Conservation (phyloP, 352 stramenopile species). For the Thalassiosira delicatula region DNA sequence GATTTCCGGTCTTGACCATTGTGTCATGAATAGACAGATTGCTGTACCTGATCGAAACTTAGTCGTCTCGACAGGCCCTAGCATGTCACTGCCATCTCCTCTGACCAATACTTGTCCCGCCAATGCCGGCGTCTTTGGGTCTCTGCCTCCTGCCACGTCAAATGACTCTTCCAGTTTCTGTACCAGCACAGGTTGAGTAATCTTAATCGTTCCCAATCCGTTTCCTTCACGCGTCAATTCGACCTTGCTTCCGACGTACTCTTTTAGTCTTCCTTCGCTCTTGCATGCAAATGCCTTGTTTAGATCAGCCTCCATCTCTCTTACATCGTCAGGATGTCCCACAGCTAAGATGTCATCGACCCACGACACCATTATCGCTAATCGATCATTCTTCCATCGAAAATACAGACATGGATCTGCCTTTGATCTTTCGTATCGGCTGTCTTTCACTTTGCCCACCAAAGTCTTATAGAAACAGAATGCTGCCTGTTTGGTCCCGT, state of each 20-base stretch:
- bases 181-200: conserved; percentile 59
- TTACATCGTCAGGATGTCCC: conserved; percentile 19
- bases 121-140: conserved; percentile 35
- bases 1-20: conserved; percentile 43
- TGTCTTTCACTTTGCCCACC: neutral
- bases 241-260: conserved; percentile 64
- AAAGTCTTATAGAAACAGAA: neutral
- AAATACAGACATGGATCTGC: conserved; percentile 62
- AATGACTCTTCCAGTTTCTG: conserved; percentile 62
- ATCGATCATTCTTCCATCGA: conserved; percentile 23
- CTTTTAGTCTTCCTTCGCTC: conserved; percentile 30
- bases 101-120: conserved; percentile 18
- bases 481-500: neutral
- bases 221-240: conserved; percentile 3
- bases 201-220: conserved; percentile 19
- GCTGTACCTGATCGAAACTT: conserved; percentile 35
- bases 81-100: neutral
- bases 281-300: conserved; percentile 47
- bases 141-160: conserved; percentile 42
- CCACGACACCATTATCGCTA: conserved; percentile 45
- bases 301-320: conserved; percentile 14
- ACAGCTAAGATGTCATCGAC: conserved; percentile 55
- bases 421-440: neutral
- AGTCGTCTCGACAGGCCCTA: no score
- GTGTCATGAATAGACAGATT: conserved; percentile 52